These are phyloP conservation scores for Solanum gracilifrons DNA, from an alignment of 257 asterid species.

Conservation along the genomic window DNA sequence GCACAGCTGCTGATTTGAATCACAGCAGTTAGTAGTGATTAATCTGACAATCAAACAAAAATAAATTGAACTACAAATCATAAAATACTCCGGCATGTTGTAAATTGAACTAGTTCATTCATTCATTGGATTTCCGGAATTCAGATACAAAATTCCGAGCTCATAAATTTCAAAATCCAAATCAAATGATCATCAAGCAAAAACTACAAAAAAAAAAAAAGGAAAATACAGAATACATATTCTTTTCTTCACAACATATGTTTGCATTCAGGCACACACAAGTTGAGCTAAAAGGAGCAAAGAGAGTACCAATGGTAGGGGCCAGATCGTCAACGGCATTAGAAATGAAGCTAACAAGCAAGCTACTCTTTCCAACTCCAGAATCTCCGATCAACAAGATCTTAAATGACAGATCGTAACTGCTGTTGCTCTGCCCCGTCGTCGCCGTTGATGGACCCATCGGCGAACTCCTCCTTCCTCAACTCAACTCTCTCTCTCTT, in stretches of 20 bases:
- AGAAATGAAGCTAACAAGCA: constrained; percentile 9
- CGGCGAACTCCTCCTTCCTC: background rate
- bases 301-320: constrained; percentile 3
- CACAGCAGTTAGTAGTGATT: background rate
- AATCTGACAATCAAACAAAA: background rate
- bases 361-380: constrained; percentile 8
- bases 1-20: background rate
- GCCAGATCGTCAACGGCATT: constrained; percentile 1
- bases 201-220: background rate
- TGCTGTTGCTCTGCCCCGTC: background rate
- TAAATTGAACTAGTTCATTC: background rate
- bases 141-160: background rate
- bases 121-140: background rate
- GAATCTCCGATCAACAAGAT: constrained; percentile 12
- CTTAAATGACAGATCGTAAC: constrained; percentile 7
- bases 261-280: background rate
- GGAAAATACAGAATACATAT: background rate
- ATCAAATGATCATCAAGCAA: background rate
- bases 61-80: background rate
- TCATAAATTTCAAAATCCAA: background rate
- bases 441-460: background rate
- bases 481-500: background rate
- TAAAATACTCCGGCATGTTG: background rate
- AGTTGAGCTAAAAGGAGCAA: background rate
- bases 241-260: background rate